These are phyloP conservation scores for Albophoma yamanashiensis DNA, from an alignment of 2,329 filamentous ascomycete genomes.

Conservation along the genomic window DNA sequence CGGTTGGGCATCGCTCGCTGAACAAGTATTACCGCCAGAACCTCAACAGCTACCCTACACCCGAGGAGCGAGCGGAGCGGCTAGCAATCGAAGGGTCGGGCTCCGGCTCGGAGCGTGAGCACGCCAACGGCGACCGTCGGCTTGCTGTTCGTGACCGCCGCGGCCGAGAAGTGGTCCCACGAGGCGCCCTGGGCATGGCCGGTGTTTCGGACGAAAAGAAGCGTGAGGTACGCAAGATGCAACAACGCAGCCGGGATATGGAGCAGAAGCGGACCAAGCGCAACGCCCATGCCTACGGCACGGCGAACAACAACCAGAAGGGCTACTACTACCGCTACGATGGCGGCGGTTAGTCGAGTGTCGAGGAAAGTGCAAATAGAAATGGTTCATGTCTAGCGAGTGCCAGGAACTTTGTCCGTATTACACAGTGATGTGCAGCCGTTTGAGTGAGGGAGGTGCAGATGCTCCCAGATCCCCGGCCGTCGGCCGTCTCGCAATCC, in stretches of 20 bases:
- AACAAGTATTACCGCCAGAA: conserved; percentile 90
- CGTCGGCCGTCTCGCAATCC: background rate
- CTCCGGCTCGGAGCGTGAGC: conserved; percentile 23
- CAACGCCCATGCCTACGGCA: conserved; percentile 62
- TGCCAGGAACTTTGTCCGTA: background rate
- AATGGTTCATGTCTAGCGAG: background rate
- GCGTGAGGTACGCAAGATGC: conserved; percentile 51
- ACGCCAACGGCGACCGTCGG: conserved; percentile 13
- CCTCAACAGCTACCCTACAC: conserved; percentile 69
- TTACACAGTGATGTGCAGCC: background rate
- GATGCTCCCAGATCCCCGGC: background rate
- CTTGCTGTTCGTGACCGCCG: conserved; percentile 16
- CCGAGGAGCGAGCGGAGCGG: conserved; percentile 63
- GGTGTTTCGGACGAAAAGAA: conserved; percentile 70
- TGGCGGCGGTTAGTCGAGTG: conserved; percentile 26
- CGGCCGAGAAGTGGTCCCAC: conserved; percentile 48
- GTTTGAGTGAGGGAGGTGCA: background rate
- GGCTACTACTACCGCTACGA: conserved; percentile 43
- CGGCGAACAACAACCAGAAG: conserved; percentile 64
- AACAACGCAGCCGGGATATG: conserved; percentile 58
- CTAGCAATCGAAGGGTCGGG: conserved; percentile 45
- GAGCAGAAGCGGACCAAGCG: conserved; percentile 51
- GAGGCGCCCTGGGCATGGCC: conserved; percentile 67
- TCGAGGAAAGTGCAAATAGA: background rate
- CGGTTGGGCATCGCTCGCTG: conserved; percentile 81